These are phyloP conservation scores for Backusella westeae DNA, from an alignment of 192 early-diverging fungal species.

Conservation along the genomic window DNA sequence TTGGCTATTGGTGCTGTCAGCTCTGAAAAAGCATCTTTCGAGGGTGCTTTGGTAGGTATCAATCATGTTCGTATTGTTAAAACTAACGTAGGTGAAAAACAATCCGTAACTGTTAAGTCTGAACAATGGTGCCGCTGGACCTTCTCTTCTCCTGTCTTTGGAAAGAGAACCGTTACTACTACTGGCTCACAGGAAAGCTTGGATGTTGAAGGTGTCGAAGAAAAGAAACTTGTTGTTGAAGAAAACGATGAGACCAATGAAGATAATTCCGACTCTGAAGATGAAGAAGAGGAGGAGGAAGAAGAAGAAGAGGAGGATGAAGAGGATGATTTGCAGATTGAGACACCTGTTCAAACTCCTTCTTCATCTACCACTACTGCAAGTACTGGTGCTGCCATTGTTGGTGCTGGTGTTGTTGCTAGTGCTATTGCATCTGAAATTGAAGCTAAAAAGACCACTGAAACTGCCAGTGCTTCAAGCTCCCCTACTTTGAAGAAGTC, in stretches of 20 bases:
- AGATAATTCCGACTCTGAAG: neutral
- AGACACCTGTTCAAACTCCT: neutral
- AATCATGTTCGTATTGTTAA: neutral
- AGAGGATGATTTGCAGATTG: neutral
- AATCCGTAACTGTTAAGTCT: slow-evolving; percentile 5
- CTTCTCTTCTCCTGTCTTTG: slow-evolving; percentile 20
- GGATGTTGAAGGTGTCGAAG: slow-evolving; percentile 1
- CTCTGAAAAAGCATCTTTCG: neutral
- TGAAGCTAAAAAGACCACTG: neutral
- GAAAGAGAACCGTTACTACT: neutral
- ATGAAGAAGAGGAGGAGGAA: neutral
- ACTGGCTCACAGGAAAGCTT: neutral
- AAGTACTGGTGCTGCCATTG: neutral
- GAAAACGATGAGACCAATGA: slow-evolving; percentile 1
- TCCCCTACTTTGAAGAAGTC: neutral
- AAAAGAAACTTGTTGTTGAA: slow-evolving; percentile 3
- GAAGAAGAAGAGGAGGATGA: neutral
- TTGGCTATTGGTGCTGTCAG: slow-evolving; percentile 10
- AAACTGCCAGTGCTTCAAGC: neutral
- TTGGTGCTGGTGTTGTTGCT: slow-evolving; percentile 6
- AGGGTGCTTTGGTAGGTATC: slow-evolving; percentile 25
- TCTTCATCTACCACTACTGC: slow-evolving; percentile 8
- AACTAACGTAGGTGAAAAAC: slow-evolving; percentile 11
- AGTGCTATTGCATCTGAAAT: neutral
- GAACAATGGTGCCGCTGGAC: slow-evolving; percentile 29